These are phyloP conservation scores for Lasiodiplodia hormozganensis DNA, from an alignment of 2,329 filamentous ascomycete species.

Conservation along the genomic window DNA sequence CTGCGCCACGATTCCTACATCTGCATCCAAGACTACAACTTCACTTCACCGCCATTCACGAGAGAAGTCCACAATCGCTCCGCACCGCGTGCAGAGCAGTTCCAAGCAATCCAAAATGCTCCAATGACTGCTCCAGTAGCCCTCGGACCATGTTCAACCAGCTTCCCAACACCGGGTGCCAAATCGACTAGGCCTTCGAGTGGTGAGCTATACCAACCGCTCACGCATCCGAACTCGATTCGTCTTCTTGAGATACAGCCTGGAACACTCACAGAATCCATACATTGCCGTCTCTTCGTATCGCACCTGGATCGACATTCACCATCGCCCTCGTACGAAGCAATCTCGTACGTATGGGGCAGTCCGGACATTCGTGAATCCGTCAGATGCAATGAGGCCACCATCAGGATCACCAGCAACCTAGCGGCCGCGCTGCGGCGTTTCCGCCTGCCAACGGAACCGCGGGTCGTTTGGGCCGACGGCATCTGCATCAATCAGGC, in stretches of 20 bases:
- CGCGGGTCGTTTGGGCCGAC: constrained; percentile 31
- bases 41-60: not conserved
- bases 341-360: constrained; percentile 21
- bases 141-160: not conserved
- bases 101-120: not conserved
- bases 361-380: not conserved
- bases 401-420: not conserved
- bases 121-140: not conserved
- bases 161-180: not conserved
- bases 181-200: not conserved
- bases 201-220: not conserved
- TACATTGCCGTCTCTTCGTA: not conserved
- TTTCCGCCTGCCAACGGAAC: not conserved
- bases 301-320: not conserved
- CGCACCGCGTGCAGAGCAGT: not conserved
- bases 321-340: constrained; percentile 1
- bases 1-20: not conserved
- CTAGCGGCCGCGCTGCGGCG: not conserved
- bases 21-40: not conserved
- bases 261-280: not conserved
- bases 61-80: not conserved
- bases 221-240: not conserved
- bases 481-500: constrained; percentile 33
- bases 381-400: constrained; percentile 1
- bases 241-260: constrained; percentile 4